Evolutionary conservation across 2,329 filamentous ascomycete genomes (phyloP).

Genomic region (Phialemoniopsis sp.): DNA sequence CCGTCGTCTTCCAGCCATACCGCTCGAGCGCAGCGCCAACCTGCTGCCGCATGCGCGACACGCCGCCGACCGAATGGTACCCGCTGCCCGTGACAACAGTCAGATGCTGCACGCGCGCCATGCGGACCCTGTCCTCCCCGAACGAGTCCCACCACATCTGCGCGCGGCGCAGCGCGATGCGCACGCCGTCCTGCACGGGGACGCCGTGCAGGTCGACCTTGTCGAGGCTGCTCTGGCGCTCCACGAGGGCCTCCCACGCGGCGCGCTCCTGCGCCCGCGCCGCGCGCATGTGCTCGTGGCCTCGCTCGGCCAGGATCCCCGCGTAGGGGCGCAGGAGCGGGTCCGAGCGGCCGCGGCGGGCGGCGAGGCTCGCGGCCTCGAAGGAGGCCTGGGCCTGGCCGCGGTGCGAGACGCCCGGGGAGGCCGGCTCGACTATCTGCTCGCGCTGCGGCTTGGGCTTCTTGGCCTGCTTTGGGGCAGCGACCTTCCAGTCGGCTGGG

Average conservation of each 20-base stretch:
- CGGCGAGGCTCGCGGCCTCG: constrained; percentile 33
- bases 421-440: no score
- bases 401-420: constrained; percentile 2
- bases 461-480: not conserved
- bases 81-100: constrained; percentile 80
- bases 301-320: constrained; percentile 69
- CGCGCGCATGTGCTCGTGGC: constrained; percentile 56
- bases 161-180: constrained; percentile 68
- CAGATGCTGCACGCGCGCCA: constrained; percentile 50
- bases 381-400: constrained; percentile 15
- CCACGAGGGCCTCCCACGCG: constrained; percentile 67
- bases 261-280: constrained; percentile 57
- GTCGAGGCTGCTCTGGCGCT: constrained; percentile 55
- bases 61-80: constrained; percentile 72
- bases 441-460: not conserved
- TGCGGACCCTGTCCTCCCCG: constrained; percentile 57
- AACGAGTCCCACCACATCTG: constrained; percentile 72
- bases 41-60: constrained; percentile 70
- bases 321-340: constrained; percentile 72
- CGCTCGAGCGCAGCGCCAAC: constrained; percentile 72
- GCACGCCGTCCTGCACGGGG: constrained; percentile 72
- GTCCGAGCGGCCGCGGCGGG: constrained; percentile 57
- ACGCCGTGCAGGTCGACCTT: constrained; percentile 88
- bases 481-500: constrained; percentile 1
- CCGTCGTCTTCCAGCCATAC: constrained; percentile 80